Percentiles rank a stretch among this genome's conserved stretches.
Conservation (phyloP, 1,139 yeast species). For the Candida tunisiensis region DNA sequence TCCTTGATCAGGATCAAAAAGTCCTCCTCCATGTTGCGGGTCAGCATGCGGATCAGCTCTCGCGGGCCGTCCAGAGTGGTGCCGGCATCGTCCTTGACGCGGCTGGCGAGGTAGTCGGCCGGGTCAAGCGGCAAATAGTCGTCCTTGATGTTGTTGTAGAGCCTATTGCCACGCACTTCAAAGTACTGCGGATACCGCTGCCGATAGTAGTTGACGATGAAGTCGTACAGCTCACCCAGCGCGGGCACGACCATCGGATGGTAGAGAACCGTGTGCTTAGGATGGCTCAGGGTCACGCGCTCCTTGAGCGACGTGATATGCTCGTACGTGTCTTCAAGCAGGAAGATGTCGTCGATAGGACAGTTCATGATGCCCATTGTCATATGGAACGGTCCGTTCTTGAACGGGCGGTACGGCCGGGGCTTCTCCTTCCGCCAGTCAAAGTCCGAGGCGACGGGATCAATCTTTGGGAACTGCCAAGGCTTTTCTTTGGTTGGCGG, state of each 20-base stretch:
- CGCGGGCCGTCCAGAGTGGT: constrained; percentile 9
- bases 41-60: constrained; percentile 26
- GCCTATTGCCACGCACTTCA: constrained; percentile 14
- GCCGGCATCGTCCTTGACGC: constrained; percentile 7
- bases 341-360: constrained; percentile 44
- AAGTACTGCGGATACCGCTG: constrained; percentile 48
- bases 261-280: constrained; percentile 21
- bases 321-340: constrained; percentile 48
- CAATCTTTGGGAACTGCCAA: no score
- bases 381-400: constrained; percentile 41
- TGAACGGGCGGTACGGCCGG: constrained; percentile 42
- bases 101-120: no score
- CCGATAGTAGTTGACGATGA: constrained; percentile 29
- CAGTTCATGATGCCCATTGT: constrained; percentile 51
- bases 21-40: constrained; percentile 49
- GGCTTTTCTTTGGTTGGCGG: no score
- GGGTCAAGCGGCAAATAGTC: constrained; percentile 10
- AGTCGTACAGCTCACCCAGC: constrained; percentile 38
- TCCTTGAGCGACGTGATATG: constrained; percentile 28
- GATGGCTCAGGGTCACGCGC: constrained; percentile 25
- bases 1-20: constrained; percentile 41
- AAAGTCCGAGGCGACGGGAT: constrained; percentile 6
- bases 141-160: constrained; percentile 9
- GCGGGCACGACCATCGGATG: constrained; percentile 32
- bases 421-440: constrained; percentile 33